Conservation (phyloP, 345 rosid genomes). For the Firmiana major region DNA sequence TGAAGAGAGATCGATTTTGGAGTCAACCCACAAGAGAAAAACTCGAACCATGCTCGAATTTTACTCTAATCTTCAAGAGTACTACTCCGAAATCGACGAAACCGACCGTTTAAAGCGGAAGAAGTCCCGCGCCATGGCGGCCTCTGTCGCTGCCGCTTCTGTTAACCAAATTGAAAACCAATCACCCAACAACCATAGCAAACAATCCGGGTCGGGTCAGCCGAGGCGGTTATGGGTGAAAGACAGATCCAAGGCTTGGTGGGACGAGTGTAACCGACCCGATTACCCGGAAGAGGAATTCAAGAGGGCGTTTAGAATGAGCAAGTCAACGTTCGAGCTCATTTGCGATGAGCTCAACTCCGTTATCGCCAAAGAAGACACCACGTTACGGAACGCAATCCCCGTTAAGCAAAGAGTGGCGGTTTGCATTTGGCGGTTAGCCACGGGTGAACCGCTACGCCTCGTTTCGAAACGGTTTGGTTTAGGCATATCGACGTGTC, state of each 20-base stretch:
- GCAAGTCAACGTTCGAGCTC: conserved; percentile 64
- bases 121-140: conserved; percentile 50
- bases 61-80: conserved; percentile 30
- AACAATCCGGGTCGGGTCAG: conserved; percentile 36
- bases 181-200: neutral
- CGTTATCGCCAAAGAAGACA: conserved; percentile 81
- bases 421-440: conserved; percentile 87
- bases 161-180: conserved; percentile 2
- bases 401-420: conserved; percentile 94
- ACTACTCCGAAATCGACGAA: conserved; percentile 44
- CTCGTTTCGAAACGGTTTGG: conserved; percentile 75
- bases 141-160: conserved; percentile 24
- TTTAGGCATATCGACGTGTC: conserved; percentile 78
- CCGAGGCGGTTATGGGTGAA: conserved; percentile 86
- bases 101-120: conserved; percentile 37
- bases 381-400: conserved; percentile 76
- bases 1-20: conserved; percentile 41
- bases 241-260: conserved; percentile 82
- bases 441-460: conserved; percentile 72
- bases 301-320: conserved; percentile 79
- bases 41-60: conserved; percentile 34
- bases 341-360: conserved; percentile 82
- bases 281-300: conserved; percentile 84
- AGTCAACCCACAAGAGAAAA: conserved; percentile 38
- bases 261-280: conserved; percentile 78